phyloP scores from a whole-genome alignment of 2,329 filamentous ascomycete genomes.

The Amauroascus verrucosus region DNA sequence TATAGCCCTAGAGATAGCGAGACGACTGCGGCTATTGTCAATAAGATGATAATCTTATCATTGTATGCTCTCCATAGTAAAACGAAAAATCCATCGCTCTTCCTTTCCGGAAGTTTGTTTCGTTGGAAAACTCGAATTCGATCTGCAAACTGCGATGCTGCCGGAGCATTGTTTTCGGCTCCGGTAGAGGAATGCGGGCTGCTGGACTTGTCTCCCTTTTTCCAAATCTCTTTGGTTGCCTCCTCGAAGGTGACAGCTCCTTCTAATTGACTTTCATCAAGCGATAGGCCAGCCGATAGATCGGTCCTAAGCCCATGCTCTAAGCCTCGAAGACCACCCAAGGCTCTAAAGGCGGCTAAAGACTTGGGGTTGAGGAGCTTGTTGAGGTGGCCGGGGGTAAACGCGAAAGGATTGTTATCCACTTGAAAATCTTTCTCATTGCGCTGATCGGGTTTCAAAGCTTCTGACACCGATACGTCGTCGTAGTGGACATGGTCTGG shows the following conservation, averaged over 20 bases:
- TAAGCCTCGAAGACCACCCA: slow-evolving; percentile 68
- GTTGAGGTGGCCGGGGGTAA: slow-evolving; percentile 63
- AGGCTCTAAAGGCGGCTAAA: slow-evolving; percentile 64
- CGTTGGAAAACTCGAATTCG: slow-evolving; percentile 51
- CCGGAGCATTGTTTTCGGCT: neutral
- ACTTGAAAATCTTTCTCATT: slow-evolving; percentile 67
- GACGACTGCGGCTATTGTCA: slow-evolving; percentile 57
- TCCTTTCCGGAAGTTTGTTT: slow-evolving; percentile 54
- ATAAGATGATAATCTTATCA: slow-evolving; percentile 61
- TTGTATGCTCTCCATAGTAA: slow-evolving; percentile 62
- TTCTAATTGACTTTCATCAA: slow-evolving; percentile 59
- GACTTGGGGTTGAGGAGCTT: slow-evolving; percentile 89
- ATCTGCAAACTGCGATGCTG: slow-evolving; percentile 40
- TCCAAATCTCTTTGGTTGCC: slow-evolving; percentile 37
- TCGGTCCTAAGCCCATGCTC: slow-evolving; percentile 70
- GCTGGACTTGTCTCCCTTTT: slow-evolving; percentile 16
- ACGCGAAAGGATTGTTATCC: slow-evolving; percentile 74
- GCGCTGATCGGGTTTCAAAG: slow-evolving; percentile 64
- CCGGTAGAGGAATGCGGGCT: neutral
- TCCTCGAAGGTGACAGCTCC: slow-evolving; percentile 63
- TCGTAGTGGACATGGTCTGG: slow-evolving; percentile 25
- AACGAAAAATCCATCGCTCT: slow-evolving; percentile 49
- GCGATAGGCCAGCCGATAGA: slow-evolving; percentile 60
- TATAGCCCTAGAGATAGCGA: slow-evolving; percentile 62
- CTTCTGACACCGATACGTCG: slow-evolving; percentile 41